Base-by-base conservation (phyloP, 2,329 filamentous ascomycete genomes). In the Ceratocystis ficicola region DNA sequence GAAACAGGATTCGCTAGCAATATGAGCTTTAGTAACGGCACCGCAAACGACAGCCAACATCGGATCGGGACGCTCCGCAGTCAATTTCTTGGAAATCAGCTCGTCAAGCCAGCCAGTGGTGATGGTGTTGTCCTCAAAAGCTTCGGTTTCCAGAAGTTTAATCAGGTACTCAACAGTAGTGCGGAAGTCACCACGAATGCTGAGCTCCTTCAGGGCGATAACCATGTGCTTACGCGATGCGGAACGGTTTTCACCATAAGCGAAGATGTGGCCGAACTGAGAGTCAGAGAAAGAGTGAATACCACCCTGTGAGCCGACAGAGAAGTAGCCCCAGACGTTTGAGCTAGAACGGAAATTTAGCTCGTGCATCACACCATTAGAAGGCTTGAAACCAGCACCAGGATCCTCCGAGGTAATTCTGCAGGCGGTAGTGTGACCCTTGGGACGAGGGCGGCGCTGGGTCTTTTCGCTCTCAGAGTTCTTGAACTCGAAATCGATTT, bases 241-340 rank as follows among this genome's bases (percentile, higher is more conserved):
- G 63, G 91, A 88, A 76, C 94, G 87, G 80, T 95, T 99, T 82
- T 99, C 94, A 68, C 94, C 94, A 72, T 97, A 99, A 64, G 94
- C 95, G 76, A 99, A 99, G 71, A 99, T 99, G 78, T 99, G 94
- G 78, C 94, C 94, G 72, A 99, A 99, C 74, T 99, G 94, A 73
- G 89, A 95, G 80, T 99, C 94, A 6, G 94, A 97, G 83, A 96
- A 99, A 77, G 90, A 96, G 84, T 99, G 94, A 70, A 99, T 99
- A 77, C 92, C 92, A 79, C 92, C 93, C 66, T 91, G 87, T 8
- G 92, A 94, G 79, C 92, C 90, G 76, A 99, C 94, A 64, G 94
- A 99, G 85, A 99, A 99, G 79, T 99, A 99, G 82, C 94, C 94
- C 94, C 94, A 99, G 66, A 97, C 94, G 71, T 99, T 99, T 69